Evolutionary conservation across 1,284 basidiomycete species (phyloP), one percentile per base, ranked within the genome.

Genomic region (Pseudozyma pruni): DNA sequence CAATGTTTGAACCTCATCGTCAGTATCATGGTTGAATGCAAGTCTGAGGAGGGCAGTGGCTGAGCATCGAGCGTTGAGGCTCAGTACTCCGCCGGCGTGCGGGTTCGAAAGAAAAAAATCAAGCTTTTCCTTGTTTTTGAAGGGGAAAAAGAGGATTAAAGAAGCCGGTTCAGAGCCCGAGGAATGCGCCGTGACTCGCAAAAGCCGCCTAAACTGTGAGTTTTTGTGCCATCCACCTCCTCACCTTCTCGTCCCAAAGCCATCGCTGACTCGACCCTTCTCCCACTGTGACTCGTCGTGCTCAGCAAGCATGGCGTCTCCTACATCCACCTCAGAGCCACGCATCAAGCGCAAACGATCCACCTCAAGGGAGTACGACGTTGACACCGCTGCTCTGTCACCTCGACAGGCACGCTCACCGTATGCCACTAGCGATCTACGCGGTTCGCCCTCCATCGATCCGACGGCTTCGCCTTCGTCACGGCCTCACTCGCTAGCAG

Each of bases 341-440:
- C 53, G 48, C 37, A 17, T 40, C 42, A 64, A 64, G 39, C 61
- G 61, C 46, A 49, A 54, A 40, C 61, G 61, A 29, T 58, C 50
- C 25, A 31, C 42, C n/a, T 64, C 55, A 11, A 29, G 27, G 27
- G 42, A 62, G 9, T 27, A 55, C 46, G 46, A 69, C 11, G n/a
- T 38, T 13, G 55, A 45, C 8, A 42, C n/a, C n/a, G n/a, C 55
- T 17, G 20, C 58, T 38, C 66, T 10, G 16, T 69, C 66, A 3
- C 66, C 66, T 3, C 51, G 56, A 20, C 56, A 59, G 22, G 62
- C 56, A n/a, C 37, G 62, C 29, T 66, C 62, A 14, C 61, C 61
- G 0, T 68, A 68, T 46, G 49, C 57, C 16, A 48, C 49, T 32
- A 68, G 64, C 33, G 64, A 51, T 35, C 42, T 68, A 7, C 52